phyloP scores from a whole-genome alignment of 257 asterid genomes.

The Nicotiana obtusifolia region DNA sequence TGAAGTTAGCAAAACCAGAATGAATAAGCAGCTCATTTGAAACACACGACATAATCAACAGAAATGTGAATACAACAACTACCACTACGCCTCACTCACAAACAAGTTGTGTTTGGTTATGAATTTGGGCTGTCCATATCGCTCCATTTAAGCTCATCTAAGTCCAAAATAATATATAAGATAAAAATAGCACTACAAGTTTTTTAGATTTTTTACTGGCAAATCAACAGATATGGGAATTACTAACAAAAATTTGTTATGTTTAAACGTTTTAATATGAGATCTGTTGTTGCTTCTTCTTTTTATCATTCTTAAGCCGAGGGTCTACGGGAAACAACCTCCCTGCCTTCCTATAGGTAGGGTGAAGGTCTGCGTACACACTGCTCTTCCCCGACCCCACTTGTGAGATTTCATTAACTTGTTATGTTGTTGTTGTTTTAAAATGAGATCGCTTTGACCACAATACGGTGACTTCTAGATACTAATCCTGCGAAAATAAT shows the following conservation, averaged over 20 bases:
- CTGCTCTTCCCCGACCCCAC: no score
- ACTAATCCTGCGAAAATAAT: not conserved
- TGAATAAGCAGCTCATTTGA: not conserved
- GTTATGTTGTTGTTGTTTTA: not conserved
- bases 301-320: no score
- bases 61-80: not conserved
- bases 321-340: no score
- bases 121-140: not conserved
- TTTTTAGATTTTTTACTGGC: not conserved
- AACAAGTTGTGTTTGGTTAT: not conserved
- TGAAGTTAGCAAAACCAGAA: not conserved
- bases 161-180: not conserved
- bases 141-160: not conserved
- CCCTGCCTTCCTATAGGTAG: no score
- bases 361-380: no score
- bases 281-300: not conserved
- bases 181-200: not conserved
- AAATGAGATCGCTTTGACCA: not conserved
- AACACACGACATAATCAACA: not conserved
- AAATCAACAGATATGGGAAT: not conserved
- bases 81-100: not conserved
- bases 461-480: not conserved
- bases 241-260: not conserved
- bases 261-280: not conserved
- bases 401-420: no score